Conservation (phyloP, 2,329 filamentous ascomycete species). For the Alternaria brassicicola region DNA sequence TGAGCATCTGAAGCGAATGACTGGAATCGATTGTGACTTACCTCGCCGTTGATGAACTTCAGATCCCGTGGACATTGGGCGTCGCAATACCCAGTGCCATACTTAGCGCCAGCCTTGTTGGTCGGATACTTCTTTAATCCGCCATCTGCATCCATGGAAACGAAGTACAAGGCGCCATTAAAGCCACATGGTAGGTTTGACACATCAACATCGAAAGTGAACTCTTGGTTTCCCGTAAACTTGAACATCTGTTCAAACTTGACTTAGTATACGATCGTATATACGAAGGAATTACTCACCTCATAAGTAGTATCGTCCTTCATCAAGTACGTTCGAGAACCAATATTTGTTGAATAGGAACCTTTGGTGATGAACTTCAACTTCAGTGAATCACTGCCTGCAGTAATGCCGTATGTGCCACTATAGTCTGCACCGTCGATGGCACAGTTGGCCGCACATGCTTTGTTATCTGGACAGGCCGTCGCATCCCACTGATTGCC, state of each 20-base stretch:
- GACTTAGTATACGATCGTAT: background rate
- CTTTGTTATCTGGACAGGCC: constrained; percentile 44
- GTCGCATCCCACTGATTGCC: constrained; percentile 51
- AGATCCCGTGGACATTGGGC: constrained; percentile 50
- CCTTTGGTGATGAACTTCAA: constrained; percentile 63
- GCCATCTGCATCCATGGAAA: constrained; percentile 67
- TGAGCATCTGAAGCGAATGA: background rate
- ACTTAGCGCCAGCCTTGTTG: constrained; percentile 59
- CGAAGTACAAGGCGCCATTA: constrained; percentile 62
- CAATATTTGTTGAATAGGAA: constrained; percentile 49
- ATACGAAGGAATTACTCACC: background rate
- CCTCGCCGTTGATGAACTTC: constrained; percentile 58
- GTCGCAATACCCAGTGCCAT: constrained; percentile 52
- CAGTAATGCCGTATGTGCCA: constrained; percentile 55
- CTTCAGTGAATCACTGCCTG: constrained; percentile 58
- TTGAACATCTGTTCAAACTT: constrained; percentile 40
- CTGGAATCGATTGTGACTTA: background rate
- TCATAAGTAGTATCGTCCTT: constrained; percentile 40
- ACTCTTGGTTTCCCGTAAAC: constrained; percentile 54
- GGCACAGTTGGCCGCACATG: constrained; percentile 46
- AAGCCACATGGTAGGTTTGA: constrained; percentile 71
- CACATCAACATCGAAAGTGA: constrained; percentile 52
- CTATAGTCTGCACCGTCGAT: constrained; percentile 50
- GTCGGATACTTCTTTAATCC: constrained; percentile 57
- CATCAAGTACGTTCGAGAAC: constrained; percentile 48